phyloP scores from a whole-genome alignment of 129 eudicot species.

The Lonicera japonica region DNA sequence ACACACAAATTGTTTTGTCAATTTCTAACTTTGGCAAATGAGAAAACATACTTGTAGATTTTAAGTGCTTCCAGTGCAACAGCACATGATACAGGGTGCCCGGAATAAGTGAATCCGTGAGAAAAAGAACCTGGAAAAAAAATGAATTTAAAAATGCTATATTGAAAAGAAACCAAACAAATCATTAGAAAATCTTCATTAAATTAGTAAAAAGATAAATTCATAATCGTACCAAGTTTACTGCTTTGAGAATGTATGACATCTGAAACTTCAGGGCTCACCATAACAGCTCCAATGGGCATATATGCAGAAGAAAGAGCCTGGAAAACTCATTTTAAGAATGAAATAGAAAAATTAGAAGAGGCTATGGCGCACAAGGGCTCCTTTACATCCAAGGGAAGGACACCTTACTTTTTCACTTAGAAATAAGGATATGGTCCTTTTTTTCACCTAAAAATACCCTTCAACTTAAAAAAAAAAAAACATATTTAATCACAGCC shows the following conservation, averaged over 20 bases:
- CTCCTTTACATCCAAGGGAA: no score
- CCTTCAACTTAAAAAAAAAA: no score
- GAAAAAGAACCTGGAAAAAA: slow-evolving; percentile 56
- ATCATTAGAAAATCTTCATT: no score
- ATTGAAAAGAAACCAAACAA: neutral
- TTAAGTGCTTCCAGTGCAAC: slow-evolving; percentile 89
- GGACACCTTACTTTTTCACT: no score
- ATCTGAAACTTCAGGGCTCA: slow-evolving; percentile 70
- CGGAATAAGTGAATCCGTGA: slow-evolving; percentile 96
- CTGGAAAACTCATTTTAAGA: slow-evolving; percentile 24
- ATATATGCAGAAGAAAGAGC: slow-evolving; percentile 95
- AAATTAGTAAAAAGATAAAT: neutral
- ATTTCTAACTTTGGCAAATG: neutral
- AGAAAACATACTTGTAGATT: slow-evolving; percentile 63
- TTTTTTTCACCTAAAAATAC: no score
- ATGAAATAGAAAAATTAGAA: neutral
- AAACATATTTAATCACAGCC: no score
- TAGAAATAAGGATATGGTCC: no score
- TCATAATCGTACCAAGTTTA: slow-evolving; percentile 64
- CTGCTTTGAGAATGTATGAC: slow-evolving; percentile 88
- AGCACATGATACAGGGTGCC: slow-evolving; percentile 96
- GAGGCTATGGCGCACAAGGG: no score
- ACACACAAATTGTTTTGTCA: neutral
- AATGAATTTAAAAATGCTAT: neutral
- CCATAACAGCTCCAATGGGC: slow-evolving; percentile 96